A percentile compares a stretch with the other conserved stretches of the same genome.
These are phyloP conservation scores for Coemansia sp. DNA, from an alignment of 192 early-diverging fungal species.

Conservation along the genomic window DNA sequence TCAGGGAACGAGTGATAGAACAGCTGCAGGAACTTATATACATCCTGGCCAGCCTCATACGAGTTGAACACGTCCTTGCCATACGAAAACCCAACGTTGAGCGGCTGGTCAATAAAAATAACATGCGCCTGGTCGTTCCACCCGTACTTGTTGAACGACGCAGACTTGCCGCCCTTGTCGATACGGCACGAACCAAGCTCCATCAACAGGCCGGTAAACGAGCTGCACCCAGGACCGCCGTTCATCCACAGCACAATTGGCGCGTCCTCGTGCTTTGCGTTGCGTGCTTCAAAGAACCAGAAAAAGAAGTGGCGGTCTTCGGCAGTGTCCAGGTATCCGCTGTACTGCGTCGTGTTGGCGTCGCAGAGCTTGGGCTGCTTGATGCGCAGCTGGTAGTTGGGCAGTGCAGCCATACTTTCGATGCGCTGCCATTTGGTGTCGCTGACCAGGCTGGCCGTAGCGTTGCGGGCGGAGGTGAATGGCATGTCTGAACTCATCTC, in stretches of 20 bases:
- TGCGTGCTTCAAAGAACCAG: slow-evolving; percentile 96
- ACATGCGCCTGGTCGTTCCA: slow-evolving; percentile 93
- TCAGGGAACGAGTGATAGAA: slow-evolving; percentile 86
- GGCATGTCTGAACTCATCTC: slow-evolving; percentile 6
- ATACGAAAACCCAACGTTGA: slow-evolving; percentile 91
- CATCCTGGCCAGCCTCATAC: slow-evolving; percentile 76
- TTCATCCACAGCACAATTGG: slow-evolving; percentile 80
- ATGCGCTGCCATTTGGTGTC: slow-evolving; percentile 6
- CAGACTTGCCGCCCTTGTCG: slow-evolving; percentile 68
- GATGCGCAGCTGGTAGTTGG: slow-evolving; percentile 71
- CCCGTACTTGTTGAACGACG: slow-evolving; percentile 67
- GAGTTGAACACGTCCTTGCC: slow-evolving; percentile 71
- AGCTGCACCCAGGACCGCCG: slow-evolving; percentile 83
- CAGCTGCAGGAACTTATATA: slow-evolving; percentile 90
- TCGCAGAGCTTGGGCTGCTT: slow-evolving; percentile 84
- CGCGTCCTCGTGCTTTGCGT: slow-evolving; percentile 61
- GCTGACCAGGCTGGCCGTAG: slow-evolving; percentile 19
- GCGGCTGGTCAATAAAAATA: slow-evolving; percentile 85
- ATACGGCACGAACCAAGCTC: slow-evolving; percentile 88
- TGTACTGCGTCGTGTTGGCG: slow-evolving; percentile 83
- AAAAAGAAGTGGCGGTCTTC: slow-evolving; percentile 86
- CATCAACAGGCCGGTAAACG: slow-evolving; percentile 76
- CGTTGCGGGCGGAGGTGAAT: neutral
- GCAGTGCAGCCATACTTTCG: slow-evolving; percentile 46
- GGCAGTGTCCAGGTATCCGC: slow-evolving; percentile 71